Percentiles rank a stretch among this genome's conserved stretches.
Evolutionary conservation across 2,329 filamentous ascomycete species (phyloP).

Genomic region (Madurella mycetomatis): DNA sequence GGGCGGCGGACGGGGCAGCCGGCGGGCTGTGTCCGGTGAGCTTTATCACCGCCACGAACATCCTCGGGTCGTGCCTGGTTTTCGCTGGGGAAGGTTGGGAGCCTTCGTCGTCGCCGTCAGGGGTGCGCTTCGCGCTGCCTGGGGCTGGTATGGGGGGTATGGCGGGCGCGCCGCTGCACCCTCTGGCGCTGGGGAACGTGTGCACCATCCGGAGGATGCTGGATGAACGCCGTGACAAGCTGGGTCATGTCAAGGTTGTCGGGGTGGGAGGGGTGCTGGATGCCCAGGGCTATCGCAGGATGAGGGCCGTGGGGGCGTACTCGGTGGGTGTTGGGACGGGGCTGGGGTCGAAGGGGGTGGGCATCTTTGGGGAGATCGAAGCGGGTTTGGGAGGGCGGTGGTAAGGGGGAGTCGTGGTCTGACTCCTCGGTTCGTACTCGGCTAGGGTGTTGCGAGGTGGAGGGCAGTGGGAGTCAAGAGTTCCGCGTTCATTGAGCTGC

Average conservation of each 20-base stretch:
- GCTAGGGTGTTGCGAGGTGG: not conserved
- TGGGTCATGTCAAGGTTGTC: conserved; percentile 58
- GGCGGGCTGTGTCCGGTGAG: conserved; percentile 42
- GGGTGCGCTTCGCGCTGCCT: conserved; percentile 38
- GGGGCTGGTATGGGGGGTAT: conserved; percentile 62
- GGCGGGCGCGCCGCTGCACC: conserved; percentile 67
- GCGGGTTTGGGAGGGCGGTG: conserved; percentile 13
- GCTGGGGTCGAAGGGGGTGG: conserved; percentile 58
- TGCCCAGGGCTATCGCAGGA: conserved; percentile 56
- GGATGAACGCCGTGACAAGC: conserved; percentile 38
- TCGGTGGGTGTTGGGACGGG: conserved; percentile 68
- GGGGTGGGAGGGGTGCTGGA: conserved; percentile 71
- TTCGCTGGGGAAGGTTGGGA: conserved; percentile 29
- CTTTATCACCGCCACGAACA: conserved; percentile 74
- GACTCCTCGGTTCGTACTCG: not conserved
- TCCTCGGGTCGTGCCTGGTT: conserved; percentile 62
- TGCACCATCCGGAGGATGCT: conserved; percentile 59
- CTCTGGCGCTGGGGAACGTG: conserved; percentile 71
- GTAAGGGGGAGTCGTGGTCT: not conserved
- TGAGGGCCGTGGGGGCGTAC: conserved; percentile 61
- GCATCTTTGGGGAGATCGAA: conserved; percentile 58
- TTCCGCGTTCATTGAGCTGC: no score
- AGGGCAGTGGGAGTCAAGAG: no score
- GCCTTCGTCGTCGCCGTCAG: not conserved
- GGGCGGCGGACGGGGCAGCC: conserved; percentile 24